Percentiles rank a stretch among this genome's conserved stretches.
Conservation (phyloP, 768 basidiomycete genomes). For the Mycena vulgaris region DNA sequence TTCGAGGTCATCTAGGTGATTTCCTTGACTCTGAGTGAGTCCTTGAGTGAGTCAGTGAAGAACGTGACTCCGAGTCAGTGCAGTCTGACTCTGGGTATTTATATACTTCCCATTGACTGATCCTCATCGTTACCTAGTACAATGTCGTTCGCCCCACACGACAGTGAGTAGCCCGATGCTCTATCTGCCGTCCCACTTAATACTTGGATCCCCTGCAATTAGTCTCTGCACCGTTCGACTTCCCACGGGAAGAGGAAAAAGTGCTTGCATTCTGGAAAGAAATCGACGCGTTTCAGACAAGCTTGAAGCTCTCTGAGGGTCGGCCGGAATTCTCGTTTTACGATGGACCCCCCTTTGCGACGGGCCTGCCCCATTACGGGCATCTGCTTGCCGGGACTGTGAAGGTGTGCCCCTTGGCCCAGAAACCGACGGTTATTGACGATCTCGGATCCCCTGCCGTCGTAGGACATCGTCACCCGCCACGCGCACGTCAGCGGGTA, state of each 20-base stretch:
- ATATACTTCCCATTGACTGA: conserved; percentile 12
- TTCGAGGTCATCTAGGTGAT: too few relatives aligned
- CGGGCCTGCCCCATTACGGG: conserved; percentile 96
- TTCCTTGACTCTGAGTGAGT: not conserved
- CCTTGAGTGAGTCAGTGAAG: not conserved
- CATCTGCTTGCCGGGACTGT: conserved; percentile 94
- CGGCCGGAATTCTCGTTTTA: conserved; percentile 95
- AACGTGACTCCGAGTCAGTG: too few relatives aligned
- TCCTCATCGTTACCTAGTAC: conserved; percentile 33
- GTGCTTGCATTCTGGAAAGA: conserved; percentile 94
- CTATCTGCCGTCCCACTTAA: conserved; percentile 31
- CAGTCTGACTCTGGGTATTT: conserved; percentile 22
- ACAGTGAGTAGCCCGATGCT: conserved; percentile 65
- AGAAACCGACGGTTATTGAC: conserved; percentile 22
- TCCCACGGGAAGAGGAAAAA: conserved; percentile 91
- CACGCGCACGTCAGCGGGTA: conserved; percentile 95
- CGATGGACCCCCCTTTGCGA: conserved; percentile 98
- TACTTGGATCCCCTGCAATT: conserved; percentile 18
- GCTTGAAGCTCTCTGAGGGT: conserved; percentile 92
- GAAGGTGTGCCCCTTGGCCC: conserved; percentile 70
- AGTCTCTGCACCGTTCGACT: conserved; percentile 87
- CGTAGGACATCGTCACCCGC: conserved; percentile 99
- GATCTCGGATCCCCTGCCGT: conserved; percentile 33
- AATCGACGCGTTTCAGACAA: conserved; percentile 98
- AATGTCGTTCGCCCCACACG: conserved; percentile 82